A percentile compares a stretch with the other conserved stretches of the same genome.
Conservation (phyloP, 768 basidiomycete species). For the Rossbeevera mucosa region DNA sequence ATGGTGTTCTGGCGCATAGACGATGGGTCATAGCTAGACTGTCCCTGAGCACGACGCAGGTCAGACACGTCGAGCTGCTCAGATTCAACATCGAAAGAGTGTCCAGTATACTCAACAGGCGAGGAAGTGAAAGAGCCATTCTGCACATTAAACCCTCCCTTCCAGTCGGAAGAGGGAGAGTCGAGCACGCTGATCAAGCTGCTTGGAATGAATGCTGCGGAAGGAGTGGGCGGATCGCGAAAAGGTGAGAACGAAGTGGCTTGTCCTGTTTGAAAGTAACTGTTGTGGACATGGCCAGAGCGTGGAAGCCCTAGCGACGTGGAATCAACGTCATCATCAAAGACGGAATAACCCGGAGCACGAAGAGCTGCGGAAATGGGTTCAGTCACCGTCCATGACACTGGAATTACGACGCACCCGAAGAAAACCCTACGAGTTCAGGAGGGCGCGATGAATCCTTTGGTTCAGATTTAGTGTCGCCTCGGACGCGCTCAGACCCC, state of each 20-base stretch:
- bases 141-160: slow-evolving; percentile 19
- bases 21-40: slow-evolving; percentile 16
- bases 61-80: slow-evolving; percentile 49
- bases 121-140: slow-evolving; percentile 34
- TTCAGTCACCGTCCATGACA: slow-evolving; percentile 9
- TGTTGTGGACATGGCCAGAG: slow-evolving; percentile 11
- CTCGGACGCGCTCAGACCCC: slow-evolving; percentile 8
- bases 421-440: slow-evolving; percentile 28
- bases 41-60: slow-evolving; percentile 28
- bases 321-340: slow-evolving; percentile 36
- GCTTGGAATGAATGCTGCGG: slow-evolving; percentile 51
- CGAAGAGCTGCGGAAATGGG: slow-evolving; percentile 17
- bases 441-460: slow-evolving; percentile 20
- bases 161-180: slow-evolving; percentile 57
- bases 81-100: slow-evolving; percentile 24
- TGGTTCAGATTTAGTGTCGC: slow-evolving; percentile 12
- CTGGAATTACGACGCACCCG: slow-evolving; percentile 28
- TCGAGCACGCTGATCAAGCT: slow-evolving; percentile 44
- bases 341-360: slow-evolving; percentile 38
- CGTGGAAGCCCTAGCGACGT: slow-evolving; percentile 7
- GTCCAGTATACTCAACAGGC: slow-evolving; percentile 38
- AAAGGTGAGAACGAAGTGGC: slow-evolving; percentile 51
- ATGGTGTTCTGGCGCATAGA: slow-evolving; percentile 27
- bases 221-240: slow-evolving; percentile 36
- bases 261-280: slow-evolving; percentile 16